A percentile compares a stretch with the other conserved stretches of the same genome.
phyloP scores from a whole-genome alignment of 148 eudicot genomes.

The Chenopodium berlandieri region DNA sequence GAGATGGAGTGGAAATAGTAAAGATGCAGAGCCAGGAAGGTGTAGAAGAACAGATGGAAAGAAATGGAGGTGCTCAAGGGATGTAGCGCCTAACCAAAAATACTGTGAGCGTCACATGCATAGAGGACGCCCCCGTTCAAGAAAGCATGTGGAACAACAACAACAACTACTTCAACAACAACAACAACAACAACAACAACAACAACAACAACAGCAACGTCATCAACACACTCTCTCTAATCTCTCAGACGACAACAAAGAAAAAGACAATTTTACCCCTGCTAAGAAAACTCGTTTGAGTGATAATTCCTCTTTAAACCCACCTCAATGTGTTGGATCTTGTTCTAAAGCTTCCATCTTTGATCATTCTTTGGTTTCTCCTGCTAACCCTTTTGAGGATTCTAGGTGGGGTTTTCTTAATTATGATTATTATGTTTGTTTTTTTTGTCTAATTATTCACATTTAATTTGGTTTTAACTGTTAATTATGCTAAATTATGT shows the following conservation, averaged over 20 bases:
- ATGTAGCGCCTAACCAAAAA: conserved; percentile 70
- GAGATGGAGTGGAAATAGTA: conserved; percentile 40
- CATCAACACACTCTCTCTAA: conserved; percentile 16
- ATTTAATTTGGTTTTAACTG: neutral
- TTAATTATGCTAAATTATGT: neutral
- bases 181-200: conserved; percentile 6
- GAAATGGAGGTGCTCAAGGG: conserved; percentile 93
- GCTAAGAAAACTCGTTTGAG: conserved; percentile 39
- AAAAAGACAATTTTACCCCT: conserved; percentile 14
- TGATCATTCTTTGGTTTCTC: conserved; percentile 26
- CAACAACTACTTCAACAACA: conserved; percentile 15
- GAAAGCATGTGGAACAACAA: conserved; percentile 95
- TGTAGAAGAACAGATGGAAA: conserved; percentile 87
- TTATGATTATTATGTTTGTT: neutral
- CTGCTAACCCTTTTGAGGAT: conserved; percentile 23
- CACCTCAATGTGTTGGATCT: conserved; percentile 20
- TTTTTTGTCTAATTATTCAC: neutral
- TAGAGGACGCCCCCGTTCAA: conserved; percentile 95
- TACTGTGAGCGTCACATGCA: conserved; percentile 93
- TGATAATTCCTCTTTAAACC: neutral
- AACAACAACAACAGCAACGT: conserved; percentile 14
- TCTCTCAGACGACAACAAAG: conserved; percentile 10
- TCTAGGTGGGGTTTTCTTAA: conserved; percentile 32
- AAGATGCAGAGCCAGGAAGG: conserved; percentile 71
- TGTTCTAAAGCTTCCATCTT: conserved; percentile 28